phyloP scores from a whole-genome alignment of 2,329 filamentous ascomycete genomes.

The Arthrobotrys entomopaga region DNA sequence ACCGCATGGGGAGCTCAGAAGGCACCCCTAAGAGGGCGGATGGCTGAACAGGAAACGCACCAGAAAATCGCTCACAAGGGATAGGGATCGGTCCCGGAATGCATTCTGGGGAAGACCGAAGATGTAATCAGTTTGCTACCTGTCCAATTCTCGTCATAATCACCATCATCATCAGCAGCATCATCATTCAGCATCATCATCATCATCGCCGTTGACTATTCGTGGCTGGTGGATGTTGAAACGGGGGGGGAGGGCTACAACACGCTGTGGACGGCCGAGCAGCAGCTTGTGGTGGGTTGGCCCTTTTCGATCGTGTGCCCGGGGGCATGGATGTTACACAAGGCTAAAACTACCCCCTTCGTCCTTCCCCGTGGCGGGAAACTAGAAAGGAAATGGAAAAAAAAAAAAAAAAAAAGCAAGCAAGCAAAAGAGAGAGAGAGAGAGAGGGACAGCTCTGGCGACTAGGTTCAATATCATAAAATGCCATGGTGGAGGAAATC shows the following conservation, averaged over 20 bases:
- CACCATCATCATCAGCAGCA: not conserved
- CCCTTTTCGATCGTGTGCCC: slow-evolving; percentile 9
- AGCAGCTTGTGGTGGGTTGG: not conserved
- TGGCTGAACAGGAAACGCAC: not conserved
- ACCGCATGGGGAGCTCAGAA: not conserved
- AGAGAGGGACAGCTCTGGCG: no score
- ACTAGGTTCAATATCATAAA: no score
- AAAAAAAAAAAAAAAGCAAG: not conserved
- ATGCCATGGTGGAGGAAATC: no score
- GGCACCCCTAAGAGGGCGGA: not conserved
- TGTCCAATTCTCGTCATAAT: not conserved
- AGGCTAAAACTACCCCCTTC: slow-evolving; percentile 20
- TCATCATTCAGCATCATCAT: no score
- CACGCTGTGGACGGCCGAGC: not conserved
- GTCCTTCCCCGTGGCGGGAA: not conserved
- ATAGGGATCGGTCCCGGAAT: slow-evolving; percentile 4
- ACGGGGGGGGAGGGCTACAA: no score
- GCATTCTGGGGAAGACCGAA: not conserved
- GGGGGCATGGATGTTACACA: slow-evolving; percentile 27
- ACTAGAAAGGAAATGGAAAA: not conserved
- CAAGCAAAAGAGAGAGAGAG: not conserved
- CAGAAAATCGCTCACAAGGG: slow-evolving; percentile 22
- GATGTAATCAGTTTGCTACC: not conserved
- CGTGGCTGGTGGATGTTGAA: not conserved
- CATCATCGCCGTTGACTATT: not conserved